These are phyloP conservation scores for Saccharum hybrid DNA, from an alignment of 202 grass and related monocot species.

Conservation along the genomic window DNA sequence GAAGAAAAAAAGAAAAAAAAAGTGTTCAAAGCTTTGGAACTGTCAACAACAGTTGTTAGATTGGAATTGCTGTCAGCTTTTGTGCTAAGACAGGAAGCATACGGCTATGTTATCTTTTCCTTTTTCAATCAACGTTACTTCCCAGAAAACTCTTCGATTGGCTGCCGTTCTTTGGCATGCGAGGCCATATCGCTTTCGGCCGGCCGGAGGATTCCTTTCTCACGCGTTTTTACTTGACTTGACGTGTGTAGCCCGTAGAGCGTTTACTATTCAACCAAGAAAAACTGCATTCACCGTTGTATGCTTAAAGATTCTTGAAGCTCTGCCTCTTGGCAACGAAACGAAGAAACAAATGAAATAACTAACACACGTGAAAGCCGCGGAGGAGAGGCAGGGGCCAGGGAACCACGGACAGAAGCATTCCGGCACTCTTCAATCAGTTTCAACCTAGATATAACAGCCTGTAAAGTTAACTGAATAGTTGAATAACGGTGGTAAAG, in stretches of 20 bases:
- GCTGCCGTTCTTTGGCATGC: constrained; percentile 39
- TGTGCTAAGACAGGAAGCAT: constrained; percentile 1
- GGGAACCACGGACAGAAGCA: neutral
- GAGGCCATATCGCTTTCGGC: neutral
- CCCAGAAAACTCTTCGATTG: constrained; percentile 8
- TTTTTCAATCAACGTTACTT: constrained; percentile 27
- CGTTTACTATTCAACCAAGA: neutral
- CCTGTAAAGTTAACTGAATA: neutral
- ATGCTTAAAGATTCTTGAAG: too few relatives aligned
- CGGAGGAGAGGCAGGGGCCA: neutral
- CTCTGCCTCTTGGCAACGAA: neutral
- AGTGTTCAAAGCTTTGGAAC: constrained; percentile 29
- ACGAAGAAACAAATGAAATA: neutral
- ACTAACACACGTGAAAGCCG: neutral
- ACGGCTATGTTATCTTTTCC: neutral
- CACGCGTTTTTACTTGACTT: constrained; percentile 35
- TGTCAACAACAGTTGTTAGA: constrained; percentile 8
- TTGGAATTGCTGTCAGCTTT: constrained; percentile 36
- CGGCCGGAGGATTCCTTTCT: neutral
- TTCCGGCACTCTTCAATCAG: neutral
- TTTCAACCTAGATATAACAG: neutral
- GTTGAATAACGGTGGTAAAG: neutral
- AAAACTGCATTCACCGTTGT: neutral
- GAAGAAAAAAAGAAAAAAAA: neutral
- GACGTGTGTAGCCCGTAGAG: neutral